phyloP scores from a whole-genome alignment of 441 rosid genomes.

The Brassica balearica region DNA sequence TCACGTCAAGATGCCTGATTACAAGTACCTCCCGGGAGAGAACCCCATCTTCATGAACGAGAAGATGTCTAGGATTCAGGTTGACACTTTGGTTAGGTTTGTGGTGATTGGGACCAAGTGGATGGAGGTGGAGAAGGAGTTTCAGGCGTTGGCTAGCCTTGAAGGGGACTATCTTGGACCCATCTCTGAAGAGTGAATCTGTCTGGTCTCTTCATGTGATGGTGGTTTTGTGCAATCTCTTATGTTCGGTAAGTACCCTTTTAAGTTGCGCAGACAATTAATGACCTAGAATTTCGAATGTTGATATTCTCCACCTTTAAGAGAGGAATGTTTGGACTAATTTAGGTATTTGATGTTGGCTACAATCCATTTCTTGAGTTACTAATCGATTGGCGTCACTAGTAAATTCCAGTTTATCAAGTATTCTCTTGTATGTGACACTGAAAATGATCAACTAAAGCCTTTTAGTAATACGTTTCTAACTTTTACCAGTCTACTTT shows the following conservation, averaged over 20 bases:
- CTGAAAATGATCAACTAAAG: background rate
- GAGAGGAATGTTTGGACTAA: background rate
- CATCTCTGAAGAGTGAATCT: constrained; percentile 42
- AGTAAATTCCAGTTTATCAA: background rate
- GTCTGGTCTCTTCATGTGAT: constrained; percentile 12
- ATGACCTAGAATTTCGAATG: constrained; percentile 19
- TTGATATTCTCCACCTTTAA: background rate
- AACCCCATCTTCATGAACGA: constrained; percentile 71
- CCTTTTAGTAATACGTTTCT: background rate
- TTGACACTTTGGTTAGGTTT: constrained; percentile 57
- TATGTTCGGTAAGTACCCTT: background rate
- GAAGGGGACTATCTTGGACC: constrained; percentile 89
- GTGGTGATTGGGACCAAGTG: constrained; percentile 73
- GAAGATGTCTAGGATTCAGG: constrained; percentile 63
- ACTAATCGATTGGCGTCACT: background rate
- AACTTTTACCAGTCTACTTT: background rate
- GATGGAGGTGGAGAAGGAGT: constrained; percentile 82
- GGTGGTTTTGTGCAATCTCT: background rate
- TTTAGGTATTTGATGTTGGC: background rate
- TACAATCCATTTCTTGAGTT: constrained; percentile 6
- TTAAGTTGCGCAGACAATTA: background rate
- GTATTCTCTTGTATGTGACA: background rate
- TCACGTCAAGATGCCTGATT: constrained; percentile 60
- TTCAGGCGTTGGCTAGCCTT: constrained; percentile 83
- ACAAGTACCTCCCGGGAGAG: constrained; percentile 64